Conservation (phyloP, 768 basidiomycete genomes). For the Phanerodontia chrysosporium region DNA sequence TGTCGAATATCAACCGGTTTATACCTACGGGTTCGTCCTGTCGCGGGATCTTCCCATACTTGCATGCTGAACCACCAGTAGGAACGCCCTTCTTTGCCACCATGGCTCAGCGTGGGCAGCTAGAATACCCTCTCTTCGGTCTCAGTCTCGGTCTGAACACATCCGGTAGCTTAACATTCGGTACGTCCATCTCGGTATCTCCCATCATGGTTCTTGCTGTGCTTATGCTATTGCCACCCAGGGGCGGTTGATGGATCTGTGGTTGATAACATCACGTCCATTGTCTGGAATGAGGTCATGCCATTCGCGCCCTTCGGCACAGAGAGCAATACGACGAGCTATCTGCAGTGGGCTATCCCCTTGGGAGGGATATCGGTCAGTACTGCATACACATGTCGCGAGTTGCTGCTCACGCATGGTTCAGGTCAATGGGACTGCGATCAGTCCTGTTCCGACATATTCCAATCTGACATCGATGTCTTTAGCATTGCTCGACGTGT, state of each 20-base stretch:
- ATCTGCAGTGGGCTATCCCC: constrained; percentile 72
- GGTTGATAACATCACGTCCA: constrained; percentile 52
- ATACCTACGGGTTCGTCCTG: constrained; percentile 44
- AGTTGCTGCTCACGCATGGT: background rate
- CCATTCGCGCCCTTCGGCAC: constrained; percentile 60
- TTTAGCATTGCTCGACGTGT: constrained; percentile 74
- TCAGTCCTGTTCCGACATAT: constrained; percentile 63
- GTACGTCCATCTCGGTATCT: constrained; percentile 30
- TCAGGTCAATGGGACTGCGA: constrained; percentile 52
- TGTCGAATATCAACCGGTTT: constrained; percentile 52
- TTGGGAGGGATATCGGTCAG: constrained; percentile 52
- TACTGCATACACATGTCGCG: background rate
- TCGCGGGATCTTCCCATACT: background rate
- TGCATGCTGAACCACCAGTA: constrained; percentile 20
- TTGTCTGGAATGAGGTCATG: constrained; percentile 72
- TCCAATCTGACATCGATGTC: constrained; percentile 50
- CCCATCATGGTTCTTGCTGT: constrained; percentile 1
- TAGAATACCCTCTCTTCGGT: constrained; percentile 78
- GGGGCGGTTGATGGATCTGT: constrained; percentile 75
- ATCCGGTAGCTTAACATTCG: constrained; percentile 61
- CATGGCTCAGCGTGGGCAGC: constrained; percentile 56
- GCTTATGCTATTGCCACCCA: constrained; percentile 23
- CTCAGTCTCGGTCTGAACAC: constrained; percentile 56
- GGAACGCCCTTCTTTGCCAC: constrained; percentile 66
- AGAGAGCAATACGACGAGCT: constrained; percentile 59